Conservation (phyloP, 2,329 filamentous ascomycete genomes). For the Metarhizium guizhouense region DNA sequence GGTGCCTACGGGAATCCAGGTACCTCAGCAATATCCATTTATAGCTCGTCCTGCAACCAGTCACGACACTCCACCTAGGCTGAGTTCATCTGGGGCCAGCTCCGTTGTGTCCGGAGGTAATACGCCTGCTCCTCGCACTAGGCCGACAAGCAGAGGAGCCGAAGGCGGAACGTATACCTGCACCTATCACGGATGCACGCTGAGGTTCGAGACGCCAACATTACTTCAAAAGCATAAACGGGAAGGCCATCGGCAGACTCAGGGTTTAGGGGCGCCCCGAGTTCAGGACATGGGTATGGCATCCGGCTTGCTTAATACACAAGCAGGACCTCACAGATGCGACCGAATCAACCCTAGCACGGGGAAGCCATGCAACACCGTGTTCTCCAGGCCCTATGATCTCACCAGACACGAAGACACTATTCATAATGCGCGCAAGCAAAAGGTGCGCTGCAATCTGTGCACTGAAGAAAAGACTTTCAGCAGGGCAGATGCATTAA, state of each 20-base stretch:
- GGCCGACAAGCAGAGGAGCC: conserved; percentile 56
- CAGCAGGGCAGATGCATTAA: conserved; percentile 88
- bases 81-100: conserved; percentile 37
- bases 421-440: conserved; percentile 89
- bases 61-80: conserved; percentile 25
- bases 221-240: conserved; percentile 93
- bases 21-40: conserved; percentile 45
- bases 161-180: conserved; percentile 91
- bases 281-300: conserved; percentile 30
- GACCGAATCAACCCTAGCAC: conserved; percentile 91
- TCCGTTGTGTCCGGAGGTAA: conserved; percentile 29
- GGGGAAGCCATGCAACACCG: conserved; percentile 85
- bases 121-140: conserved; percentile 28
- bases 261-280: conserved; percentile 25
- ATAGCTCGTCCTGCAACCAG: conserved; percentile 27
- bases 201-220: conserved; percentile 79
- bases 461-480: conserved; percentile 98
- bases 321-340: conserved; percentile 88
- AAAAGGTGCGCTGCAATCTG: conserved; percentile 86
- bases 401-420: conserved; percentile 94
- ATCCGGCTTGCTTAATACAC: conserved; percentile 62
- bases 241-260: conserved; percentile 78
- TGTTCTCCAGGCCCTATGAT: conserved; percentile 94
- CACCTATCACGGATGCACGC: conserved; percentile 83
- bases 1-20: conserved; percentile 28